Conservation (phyloP, 768 basidiomycete genomes). For the Boletus pseudopeckii region DNA sequence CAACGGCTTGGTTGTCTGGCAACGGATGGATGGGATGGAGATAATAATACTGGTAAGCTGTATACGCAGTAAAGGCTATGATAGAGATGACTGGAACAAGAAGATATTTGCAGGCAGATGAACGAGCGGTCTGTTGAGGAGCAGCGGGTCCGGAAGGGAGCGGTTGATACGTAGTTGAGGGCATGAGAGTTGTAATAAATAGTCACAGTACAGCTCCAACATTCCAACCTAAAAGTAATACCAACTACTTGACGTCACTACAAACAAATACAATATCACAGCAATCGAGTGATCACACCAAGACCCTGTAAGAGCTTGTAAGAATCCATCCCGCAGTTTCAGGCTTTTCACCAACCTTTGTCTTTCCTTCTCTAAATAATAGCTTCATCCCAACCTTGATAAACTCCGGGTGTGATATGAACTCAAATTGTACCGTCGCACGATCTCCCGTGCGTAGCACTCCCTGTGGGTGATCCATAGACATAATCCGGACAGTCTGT, state of each 20-base stretch:
- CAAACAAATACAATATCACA: constrained; percentile 35
- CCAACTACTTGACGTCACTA: constrained; percentile 20
- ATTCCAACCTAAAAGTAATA: constrained; percentile 16
- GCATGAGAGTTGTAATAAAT: constrained; percentile 21
- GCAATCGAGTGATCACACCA: constrained; percentile 67
- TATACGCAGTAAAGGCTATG: constrained; percentile 41
- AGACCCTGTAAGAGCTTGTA: constrained; percentile 50
- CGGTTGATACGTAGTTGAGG: constrained; percentile 20
- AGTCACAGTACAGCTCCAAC: neutral
- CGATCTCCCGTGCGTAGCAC: constrained; percentile 92
- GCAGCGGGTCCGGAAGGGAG: constrained; percentile 17
- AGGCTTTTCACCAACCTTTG: constrained; percentile 56
- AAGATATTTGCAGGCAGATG: constrained; percentile 28
- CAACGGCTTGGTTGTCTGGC: constrained; percentile 13
- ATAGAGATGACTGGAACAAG: constrained; percentile 36
- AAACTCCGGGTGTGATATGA: constrained; percentile 88
- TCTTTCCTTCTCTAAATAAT: constrained; percentile 92
- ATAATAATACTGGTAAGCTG: constrained; percentile 40
- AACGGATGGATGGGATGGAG: constrained; percentile 1
- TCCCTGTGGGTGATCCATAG: constrained; percentile 86
- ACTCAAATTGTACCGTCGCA: constrained; percentile 92
- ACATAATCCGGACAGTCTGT: constrained; percentile 89
- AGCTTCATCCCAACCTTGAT: constrained; percentile 92
- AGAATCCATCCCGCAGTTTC: constrained; percentile 4
- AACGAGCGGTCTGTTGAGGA: constrained; percentile 24